phyloP scores from a whole-genome alignment of 805 yeast species.

The Yamadazyma akitaensis region DNA sequence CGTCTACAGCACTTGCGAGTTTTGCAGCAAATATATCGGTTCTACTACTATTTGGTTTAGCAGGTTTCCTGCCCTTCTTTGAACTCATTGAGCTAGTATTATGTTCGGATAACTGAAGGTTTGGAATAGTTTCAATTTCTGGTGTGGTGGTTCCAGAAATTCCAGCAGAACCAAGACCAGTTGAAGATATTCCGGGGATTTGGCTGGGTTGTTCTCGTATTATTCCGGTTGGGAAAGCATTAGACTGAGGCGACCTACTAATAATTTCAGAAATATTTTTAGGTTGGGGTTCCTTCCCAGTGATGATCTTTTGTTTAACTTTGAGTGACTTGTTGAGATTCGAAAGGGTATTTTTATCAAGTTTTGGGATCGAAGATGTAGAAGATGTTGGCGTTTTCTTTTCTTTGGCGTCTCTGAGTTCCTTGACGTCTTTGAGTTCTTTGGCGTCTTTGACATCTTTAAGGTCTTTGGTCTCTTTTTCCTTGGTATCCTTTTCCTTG shows the following conservation, averaged over 20 bases:
- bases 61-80: slow-evolving; percentile 22
- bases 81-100: slow-evolving; percentile 1
- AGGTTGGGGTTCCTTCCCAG: slow-evolving; percentile 33
- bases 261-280: slow-evolving; percentile 36
- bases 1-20: slow-evolving; percentile 90
- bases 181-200: background rate
- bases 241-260: slow-evolving; percentile 31
- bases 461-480: background rate
- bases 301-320: slow-evolving; percentile 41
- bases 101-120: slow-evolving; percentile 8
- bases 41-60: slow-evolving; percentile 61
- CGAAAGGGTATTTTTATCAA: slow-evolving; percentile 32
- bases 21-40: slow-evolving; percentile 95
- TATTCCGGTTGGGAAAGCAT: slow-evolving; percentile 15
- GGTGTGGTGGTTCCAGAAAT: background rate
- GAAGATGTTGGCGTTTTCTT: background rate
- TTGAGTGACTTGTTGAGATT: slow-evolving; percentile 42
- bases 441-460: background rate
- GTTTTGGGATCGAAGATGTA: slow-evolving; percentile 4
- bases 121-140: slow-evolving; percentile 13
- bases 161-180: background rate
- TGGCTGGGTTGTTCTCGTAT: slow-evolving; percentile 1
- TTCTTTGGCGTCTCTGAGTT: background rate
- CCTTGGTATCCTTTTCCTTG: background rate
- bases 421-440: background rate